Percentiles rank a stretch among this genome's conserved stretches.
Conservation (phyloP, 441 rosid species). For the Erodium chrysanthum region DNA sequence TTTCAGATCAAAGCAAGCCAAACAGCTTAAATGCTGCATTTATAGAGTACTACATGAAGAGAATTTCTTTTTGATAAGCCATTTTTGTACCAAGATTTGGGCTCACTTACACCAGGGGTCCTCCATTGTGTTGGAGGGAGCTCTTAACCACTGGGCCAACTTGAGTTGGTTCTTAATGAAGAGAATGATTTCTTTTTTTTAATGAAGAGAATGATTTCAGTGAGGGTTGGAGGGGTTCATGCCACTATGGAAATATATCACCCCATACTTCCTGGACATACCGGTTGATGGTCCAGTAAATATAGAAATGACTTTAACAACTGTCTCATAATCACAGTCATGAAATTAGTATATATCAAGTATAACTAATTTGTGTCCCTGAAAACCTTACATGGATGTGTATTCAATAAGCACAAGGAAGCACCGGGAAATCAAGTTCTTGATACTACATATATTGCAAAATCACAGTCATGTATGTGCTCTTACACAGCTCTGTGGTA, state of each 20-base stretch:
- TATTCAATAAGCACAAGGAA: not conserved
- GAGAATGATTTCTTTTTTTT: no score
- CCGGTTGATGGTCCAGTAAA: not conserved
- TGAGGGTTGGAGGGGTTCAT: not conserved
- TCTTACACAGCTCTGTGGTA: not conserved
- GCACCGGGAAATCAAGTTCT: not conserved
- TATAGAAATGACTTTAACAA: not conserved
- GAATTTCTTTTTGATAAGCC: no score
- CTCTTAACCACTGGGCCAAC: no score
- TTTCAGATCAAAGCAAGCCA: not conserved
- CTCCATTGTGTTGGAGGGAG: no score
- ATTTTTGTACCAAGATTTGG: no score
- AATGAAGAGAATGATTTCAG: not conserved
- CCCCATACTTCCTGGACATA: not conserved
- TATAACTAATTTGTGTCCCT: not conserved
- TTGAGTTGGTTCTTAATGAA: no score
- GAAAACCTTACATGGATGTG: not conserved
- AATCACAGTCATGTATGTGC: not conserved
- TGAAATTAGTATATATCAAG: not conserved
- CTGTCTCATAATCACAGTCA: not conserved
- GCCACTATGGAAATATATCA: not conserved
- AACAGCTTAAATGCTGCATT: not conserved
- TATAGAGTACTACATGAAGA: not conserved
- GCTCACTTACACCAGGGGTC: no score
- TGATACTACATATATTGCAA: not conserved